Conservation (phyloP, 768 basidiomycete genomes). For the Lactarius hengduanensis region DNA sequence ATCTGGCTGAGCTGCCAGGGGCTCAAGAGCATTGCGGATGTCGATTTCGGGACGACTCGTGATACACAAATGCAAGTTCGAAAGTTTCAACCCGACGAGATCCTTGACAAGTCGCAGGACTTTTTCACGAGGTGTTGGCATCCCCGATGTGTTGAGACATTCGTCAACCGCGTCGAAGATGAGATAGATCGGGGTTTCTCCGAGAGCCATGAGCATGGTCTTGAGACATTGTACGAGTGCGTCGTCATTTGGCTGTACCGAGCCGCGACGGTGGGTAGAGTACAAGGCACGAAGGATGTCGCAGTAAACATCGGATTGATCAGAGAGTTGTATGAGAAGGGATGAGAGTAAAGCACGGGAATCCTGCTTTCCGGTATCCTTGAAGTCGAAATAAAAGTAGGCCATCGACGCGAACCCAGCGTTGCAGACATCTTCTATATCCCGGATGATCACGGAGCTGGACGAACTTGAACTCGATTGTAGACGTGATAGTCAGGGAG, state of each 20-base stretch:
- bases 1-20: not conserved
- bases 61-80: not conserved
- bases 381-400: not conserved
- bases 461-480: not conserved
- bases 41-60: not conserved
- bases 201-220: not conserved
- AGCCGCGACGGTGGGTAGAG: not conserved
- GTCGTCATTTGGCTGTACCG: not conserved
- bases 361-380: not conserved
- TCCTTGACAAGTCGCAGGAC: not conserved
- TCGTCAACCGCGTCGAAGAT: constrained; percentile 1
- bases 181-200: not conserved
- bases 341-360: constrained; percentile 1
- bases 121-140: not conserved
- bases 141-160: not conserved
- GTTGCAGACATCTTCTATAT: not conserved
- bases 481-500: accelerated
- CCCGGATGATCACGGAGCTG: constrained; percentile 7
- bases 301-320: not conserved
- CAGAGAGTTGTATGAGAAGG: constrained; percentile 3
- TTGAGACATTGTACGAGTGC: constrained; percentile 4
- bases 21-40: not conserved
- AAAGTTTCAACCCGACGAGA: not conserved
- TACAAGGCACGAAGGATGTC: not conserved
- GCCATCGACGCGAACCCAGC: not conserved